phyloP scores from a whole-genome alignment of 768 basidiomycete genomes.

The Ramaria sp. region DNA sequence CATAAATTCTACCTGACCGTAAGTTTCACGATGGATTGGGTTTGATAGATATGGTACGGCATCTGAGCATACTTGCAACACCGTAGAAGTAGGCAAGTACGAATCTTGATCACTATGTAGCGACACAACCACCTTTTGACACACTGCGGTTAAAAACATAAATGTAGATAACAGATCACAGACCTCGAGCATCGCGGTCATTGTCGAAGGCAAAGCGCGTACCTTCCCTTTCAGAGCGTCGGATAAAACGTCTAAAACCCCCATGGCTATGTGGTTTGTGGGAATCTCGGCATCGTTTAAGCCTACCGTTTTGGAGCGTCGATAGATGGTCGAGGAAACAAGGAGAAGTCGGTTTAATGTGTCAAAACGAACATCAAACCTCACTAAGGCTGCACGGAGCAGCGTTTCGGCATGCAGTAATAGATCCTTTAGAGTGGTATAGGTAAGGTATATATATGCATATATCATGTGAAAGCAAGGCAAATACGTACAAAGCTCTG shows the following conservation, averaged over 20 bases:
- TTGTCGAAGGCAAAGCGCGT: conserved; percentile 35
- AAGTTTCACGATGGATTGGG: conserved; percentile 33
- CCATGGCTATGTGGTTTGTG: conserved; percentile 26
- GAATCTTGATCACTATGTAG: conserved; percentile 10
- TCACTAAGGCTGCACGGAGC: conserved; percentile 41
- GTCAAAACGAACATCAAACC: conserved; percentile 33
- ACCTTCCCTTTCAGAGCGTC: conserved; percentile 46
- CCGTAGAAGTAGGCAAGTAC: conserved; percentile 22
- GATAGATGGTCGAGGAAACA: conserved; percentile 33
- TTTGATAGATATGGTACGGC: conserved; percentile 44
- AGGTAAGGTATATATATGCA: not conserved
- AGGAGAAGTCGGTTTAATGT: conserved; percentile 38
- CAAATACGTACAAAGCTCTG: conserved; percentile 34
- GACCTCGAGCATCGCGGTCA: conserved; percentile 47
- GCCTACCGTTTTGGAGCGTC: conserved; percentile 14
- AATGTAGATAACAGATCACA: conserved; percentile 1
- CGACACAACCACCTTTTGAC: not conserved
- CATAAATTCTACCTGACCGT: conserved; percentile 40
- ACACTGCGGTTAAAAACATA: not conserved
- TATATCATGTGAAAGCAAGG: not conserved
- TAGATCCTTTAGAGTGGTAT: conserved; percentile 36
- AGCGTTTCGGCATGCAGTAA: conserved; percentile 46
- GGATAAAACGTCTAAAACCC: conserved; percentile 39
- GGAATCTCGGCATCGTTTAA: conserved; percentile 16
- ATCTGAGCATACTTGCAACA: conserved; percentile 35